A percentile compares a stretch with the other conserved stretches of the same genome.
phyloP scores from a whole-genome alignment of 2,329 filamentous ascomycete genomes.

The Pseudogymnoascus verrucosus region DNA sequence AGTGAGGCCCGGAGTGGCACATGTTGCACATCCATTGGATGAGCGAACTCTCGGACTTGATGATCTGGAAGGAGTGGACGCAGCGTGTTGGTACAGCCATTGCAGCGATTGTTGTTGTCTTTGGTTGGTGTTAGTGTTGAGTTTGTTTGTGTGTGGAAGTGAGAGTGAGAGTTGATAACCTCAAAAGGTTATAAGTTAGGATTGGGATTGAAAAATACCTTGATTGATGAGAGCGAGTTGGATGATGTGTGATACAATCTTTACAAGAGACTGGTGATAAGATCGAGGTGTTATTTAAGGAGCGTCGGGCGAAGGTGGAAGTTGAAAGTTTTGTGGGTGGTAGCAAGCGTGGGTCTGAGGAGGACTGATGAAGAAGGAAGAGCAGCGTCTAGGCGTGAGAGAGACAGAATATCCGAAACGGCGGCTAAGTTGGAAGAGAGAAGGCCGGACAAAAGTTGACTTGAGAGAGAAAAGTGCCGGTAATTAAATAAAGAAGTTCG shows the following conservation, averaged over 20 bases:
- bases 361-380: background rate
- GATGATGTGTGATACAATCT: background rate
- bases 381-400: background rate
- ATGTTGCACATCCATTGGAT: slow-evolving; percentile 59
- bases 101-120: background rate
- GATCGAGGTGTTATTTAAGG: background rate
- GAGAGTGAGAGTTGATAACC: slow-evolving; percentile 2
- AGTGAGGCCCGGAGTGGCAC: slow-evolving; percentile 57
- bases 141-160: background rate
- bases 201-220: background rate
- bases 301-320: background rate
- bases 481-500: slow-evolving; percentile 1
- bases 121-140: background rate
- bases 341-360: background rate
- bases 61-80: slow-evolving; percentile 54
- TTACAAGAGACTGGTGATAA: background rate
- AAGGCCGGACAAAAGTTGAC: background rate
- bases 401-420: slow-evolving; percentile 2
- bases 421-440: background rate
- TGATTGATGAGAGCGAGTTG: background rate
- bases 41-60: slow-evolving; percentile 59
- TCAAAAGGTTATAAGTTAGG: background rate
- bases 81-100: slow-evolving; percentile 52
- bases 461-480: background rate
- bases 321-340: background rate